Percentiles rank a stretch among this genome's conserved stretches.
phyloP scores from a whole-genome alignment of 1,284 basidiomycete species.

The Cystobasidium sp. region DNA sequence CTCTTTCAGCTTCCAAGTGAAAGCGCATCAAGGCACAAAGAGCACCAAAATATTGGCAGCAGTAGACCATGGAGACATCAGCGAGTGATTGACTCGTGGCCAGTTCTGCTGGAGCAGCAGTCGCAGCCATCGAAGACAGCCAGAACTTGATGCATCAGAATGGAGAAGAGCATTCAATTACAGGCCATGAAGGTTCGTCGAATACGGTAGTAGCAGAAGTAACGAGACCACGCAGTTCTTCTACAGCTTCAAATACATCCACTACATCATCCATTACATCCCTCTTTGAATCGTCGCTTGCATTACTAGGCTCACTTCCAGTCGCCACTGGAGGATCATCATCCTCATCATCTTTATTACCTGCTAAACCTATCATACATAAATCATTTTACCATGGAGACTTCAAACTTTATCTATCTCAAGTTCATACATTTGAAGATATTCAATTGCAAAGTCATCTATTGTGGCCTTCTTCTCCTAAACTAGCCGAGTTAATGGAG shows the following conservation, averaged over 20 bases:
- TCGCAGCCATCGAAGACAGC: too few relatives aligned
- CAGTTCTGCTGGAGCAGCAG: too few relatives aligned
- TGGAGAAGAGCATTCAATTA: too few relatives aligned
- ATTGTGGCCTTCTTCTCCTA: slow-evolving; percentile 31
- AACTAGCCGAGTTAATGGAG: slow-evolving; percentile 31
- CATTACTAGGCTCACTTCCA: slow-evolving; percentile 26
- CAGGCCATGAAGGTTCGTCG: too few relatives aligned
- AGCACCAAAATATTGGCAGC: too few relatives aligned
- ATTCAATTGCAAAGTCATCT: slow-evolving; percentile 42
- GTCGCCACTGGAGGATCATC: slow-evolving; percentile 7
- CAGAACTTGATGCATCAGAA: too few relatives aligned
- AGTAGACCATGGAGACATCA: too few relatives aligned
- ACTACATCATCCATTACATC: slow-evolving; percentile 18
- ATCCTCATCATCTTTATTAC: background rate
- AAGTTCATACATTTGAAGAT: slow-evolving; percentile 5
- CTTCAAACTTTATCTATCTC: slow-evolving; percentile 26
- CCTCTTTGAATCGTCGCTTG: slow-evolving; percentile 33
- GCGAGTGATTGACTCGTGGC: too few relatives aligned
- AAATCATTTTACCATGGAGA: background rate
- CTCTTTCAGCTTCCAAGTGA: too few relatives aligned
- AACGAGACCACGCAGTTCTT: slow-evolving; percentile 3
- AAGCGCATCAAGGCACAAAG: too few relatives aligned
- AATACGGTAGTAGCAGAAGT: background rate
- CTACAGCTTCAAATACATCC: background rate
- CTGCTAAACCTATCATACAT: slow-evolving; percentile 19